These are phyloP conservation scores for Tricholoma flavovirens DNA, from an alignment of 768 basidiomycete species.

Conservation along the genomic window DNA sequence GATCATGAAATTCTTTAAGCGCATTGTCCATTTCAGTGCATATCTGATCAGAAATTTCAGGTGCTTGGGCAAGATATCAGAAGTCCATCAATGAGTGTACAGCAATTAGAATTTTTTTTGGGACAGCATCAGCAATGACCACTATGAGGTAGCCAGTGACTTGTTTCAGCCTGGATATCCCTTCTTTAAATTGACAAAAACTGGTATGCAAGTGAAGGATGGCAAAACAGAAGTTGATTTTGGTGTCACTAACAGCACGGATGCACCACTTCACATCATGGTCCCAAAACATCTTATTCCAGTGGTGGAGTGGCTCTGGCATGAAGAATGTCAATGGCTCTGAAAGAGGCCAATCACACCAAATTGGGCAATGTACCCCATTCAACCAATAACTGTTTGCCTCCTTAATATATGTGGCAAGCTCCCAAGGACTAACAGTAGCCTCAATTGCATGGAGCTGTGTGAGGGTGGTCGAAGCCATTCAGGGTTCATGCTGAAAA, in stretches of 20 bases:
- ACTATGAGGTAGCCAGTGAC: constrained; percentile 35
- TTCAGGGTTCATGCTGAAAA: constrained; percentile 20
- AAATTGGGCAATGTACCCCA: constrained; percentile 31
- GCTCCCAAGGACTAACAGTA: constrained; percentile 17
- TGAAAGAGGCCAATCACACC: constrained; percentile 29
- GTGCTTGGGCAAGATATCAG: background rate
- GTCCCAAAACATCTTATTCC: constrained; percentile 32
- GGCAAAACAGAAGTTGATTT: constrained; percentile 32
- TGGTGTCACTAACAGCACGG: constrained; percentile 19
- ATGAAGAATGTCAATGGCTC: constrained; percentile 29
- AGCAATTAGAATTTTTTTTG: constrained; percentile 23
- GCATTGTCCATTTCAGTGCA: background rate
- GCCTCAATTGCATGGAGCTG: constrained; percentile 10
- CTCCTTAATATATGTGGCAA: constrained; percentile 18
- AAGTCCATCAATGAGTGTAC: constrained; percentile 16
- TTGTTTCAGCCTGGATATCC: constrained; percentile 35
- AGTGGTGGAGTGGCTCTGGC: constrained; percentile 33
- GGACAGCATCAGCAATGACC: constrained; percentile 28
- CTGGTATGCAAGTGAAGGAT: constrained; percentile 31
- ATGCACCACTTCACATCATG: constrained; percentile 36
- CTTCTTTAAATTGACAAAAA: constrained; percentile 32
- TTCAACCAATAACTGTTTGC: constrained; percentile 21
- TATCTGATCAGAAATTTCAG: background rate
- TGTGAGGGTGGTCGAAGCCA: constrained; percentile 14
- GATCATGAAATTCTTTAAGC: background rate